Evolutionary conservation across 495 filamentous ascomycete species (phyloP).

Genomic region (Patellaria atrata): DNA sequence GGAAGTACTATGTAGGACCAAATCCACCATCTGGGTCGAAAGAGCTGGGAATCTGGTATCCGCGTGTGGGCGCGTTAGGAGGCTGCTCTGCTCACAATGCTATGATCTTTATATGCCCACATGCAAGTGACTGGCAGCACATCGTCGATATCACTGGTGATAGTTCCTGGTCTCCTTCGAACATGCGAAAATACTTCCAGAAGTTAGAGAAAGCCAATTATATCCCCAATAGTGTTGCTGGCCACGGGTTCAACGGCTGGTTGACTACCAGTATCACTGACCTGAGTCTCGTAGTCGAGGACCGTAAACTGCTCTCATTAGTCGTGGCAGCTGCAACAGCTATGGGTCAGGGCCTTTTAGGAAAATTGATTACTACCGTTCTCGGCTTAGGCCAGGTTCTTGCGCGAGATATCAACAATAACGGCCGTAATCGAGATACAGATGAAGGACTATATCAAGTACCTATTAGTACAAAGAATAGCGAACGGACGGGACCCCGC

Average conservation of each 20-base stretch:
- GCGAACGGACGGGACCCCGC: constrained; percentile 35
- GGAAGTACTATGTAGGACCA: constrained; percentile 16
- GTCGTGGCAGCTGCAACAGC: constrained; percentile 37
- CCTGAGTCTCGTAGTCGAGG: constrained; percentile 33
- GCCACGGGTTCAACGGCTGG: constrained; percentile 49
- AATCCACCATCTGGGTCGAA: constrained; percentile 31
- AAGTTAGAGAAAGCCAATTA: constrained; percentile 42
- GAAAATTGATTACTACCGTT: constrained; percentile 24
- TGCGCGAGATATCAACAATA: constrained; percentile 38
- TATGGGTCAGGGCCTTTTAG: constrained; percentile 29
- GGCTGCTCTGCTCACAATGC: constrained; percentile 39
- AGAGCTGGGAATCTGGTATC: constrained; percentile 35
- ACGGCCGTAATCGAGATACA: constrained; percentile 27
- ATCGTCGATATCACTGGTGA: constrained; percentile 37
- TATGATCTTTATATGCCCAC: constrained; percentile 30
- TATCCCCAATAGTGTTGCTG: constrained; percentile 25
- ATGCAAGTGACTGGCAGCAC: constrained; percentile 31
- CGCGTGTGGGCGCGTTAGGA: constrained; percentile 33
- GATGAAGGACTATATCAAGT: constrained; percentile 37
- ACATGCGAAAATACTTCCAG: constrained; percentile 38
- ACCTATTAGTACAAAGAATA: constrained; percentile 34
- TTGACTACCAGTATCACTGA: constrained; percentile 36
- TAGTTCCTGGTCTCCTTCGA: constrained; percentile 28
- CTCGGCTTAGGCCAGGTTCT: constrained; percentile 27
- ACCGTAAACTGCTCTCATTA: constrained; percentile 37